phyloP scores from a whole-genome alignment of 2,329 filamentous ascomycete genomes.

The Fusarium buxicola region DNA sequence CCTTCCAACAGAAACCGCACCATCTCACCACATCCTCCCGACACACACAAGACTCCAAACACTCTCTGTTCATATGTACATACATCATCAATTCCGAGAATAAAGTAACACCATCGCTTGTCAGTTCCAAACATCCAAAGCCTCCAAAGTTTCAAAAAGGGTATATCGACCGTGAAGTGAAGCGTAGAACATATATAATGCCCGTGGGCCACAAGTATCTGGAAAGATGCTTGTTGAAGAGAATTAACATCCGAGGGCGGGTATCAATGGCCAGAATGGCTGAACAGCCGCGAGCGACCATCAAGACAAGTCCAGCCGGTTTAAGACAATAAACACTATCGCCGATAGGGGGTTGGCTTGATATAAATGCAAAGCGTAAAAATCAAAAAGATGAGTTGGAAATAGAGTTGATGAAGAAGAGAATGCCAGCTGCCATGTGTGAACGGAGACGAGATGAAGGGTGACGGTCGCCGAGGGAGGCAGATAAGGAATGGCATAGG shows the following conservation, averaged over 20 bases:
- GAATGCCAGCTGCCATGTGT: constrained; percentile 41
- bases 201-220: constrained; percentile 34
- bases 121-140: constrained; percentile 39
- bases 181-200: constrained; percentile 46
- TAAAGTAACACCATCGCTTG: constrained; percentile 42
- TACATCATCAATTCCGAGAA: constrained; percentile 43
- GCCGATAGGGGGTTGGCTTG: constrained; percentile 47
- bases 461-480: constrained; percentile 19
- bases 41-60: constrained; percentile 23
- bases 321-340: constrained; percentile 52
- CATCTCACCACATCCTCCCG: constrained; percentile 20
- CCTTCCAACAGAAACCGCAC: constrained; percentile 28
- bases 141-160: constrained; percentile 45
- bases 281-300: constrained; percentile 9
- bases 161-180: constrained; percentile 49
- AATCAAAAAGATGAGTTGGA: constrained; percentile 37
- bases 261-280: constrained; percentile 27
- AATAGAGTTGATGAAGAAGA: constrained; percentile 37
- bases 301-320: constrained; percentile 6
- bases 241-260: constrained; percentile 33
- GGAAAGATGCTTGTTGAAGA: constrained; percentile 22
- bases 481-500: constrained; percentile 14
- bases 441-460: constrained; percentile 13
- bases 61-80: constrained; percentile 43
- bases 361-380: constrained; percentile 45